Evolutionary conservation across 2,329 filamentous ascomycete genomes (phyloP).

Genomic region (Thelonectria discophora): DNA sequence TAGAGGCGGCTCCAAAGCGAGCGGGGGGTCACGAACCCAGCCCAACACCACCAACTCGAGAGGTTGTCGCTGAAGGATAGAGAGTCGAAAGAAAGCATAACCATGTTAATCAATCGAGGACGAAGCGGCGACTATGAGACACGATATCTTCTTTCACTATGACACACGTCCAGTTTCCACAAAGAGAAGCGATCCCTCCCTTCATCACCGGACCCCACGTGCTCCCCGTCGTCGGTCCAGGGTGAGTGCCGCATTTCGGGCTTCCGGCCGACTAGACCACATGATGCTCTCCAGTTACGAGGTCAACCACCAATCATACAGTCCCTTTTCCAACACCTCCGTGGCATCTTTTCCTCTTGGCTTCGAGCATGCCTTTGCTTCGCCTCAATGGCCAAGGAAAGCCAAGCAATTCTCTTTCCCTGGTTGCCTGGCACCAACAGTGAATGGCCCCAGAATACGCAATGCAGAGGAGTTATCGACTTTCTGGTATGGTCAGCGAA

Average conservation of each 20-base stretch:
- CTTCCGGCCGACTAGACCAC: slow-evolving; percentile 13
- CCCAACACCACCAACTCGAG: slow-evolving; percentile 8
- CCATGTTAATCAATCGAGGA: not conserved
- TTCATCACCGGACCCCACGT: slow-evolving; percentile 20
- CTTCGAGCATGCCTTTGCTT: slow-evolving; percentile 14
- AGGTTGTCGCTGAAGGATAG: not conserved
- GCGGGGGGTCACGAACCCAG: slow-evolving; percentile 11
- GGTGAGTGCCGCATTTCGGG: not conserved
- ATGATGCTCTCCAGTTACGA: slow-evolving; percentile 9
- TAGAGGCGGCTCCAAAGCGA: slow-evolving; percentile 6
- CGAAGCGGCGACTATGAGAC: not conserved
- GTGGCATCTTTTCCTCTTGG: not conserved
- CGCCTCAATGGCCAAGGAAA: slow-evolving; percentile 19
- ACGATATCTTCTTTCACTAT: not conserved
- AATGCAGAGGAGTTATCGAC: slow-evolving; percentile 7
- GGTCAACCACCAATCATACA: slow-evolving; percentile 12
- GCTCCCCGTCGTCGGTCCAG: slow-evolving; percentile 16
- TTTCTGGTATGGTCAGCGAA: not conserved
- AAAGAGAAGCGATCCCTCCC: not conserved
- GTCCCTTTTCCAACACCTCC: slow-evolving; percentile 1
- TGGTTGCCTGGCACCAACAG: not conserved
- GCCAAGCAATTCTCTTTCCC: slow-evolving; percentile 15
- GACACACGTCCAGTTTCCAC: slow-evolving; percentile 7
- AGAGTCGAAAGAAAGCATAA: not conserved
- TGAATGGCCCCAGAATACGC: slow-evolving; percentile 5